Evolutionary conservation across 805 yeast species (phyloP), one percentile per base, ranked within the genome.

Genomic region (Cyberlindnera sargentensis): DNA sequence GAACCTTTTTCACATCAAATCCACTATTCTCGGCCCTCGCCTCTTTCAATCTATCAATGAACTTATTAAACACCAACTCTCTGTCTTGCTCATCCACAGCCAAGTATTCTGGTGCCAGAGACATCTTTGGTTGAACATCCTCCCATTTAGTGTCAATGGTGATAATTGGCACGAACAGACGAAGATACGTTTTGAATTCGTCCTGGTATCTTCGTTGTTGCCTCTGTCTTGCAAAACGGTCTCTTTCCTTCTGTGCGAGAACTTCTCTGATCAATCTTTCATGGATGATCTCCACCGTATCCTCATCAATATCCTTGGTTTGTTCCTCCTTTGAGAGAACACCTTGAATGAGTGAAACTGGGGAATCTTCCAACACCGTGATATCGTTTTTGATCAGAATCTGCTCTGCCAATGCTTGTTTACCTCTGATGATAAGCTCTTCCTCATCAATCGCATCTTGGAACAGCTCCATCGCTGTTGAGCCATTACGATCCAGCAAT

Each of bases 401-500:
- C 48, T 74, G 80, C 40, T 75, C 74, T 1, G 80, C 74, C 35
- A 82, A 61, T 41, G 81, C 86, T 42, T 75, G 75, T 55, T 79
- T 77, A 24, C 80, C 77, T 46, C 72, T 73, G 37, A 84, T 57
- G 2, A 69, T 55, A 42, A 79, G 74, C 31, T 73, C 70, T 52
- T 77, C 79, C 44, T 76, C 81, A 51, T 83, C 89, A 3, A 83
- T 71, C 0, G 74, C 54, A 58, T 89, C 95, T 76, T 86, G 75
- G 58, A 83, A 88, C 34, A 85, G 62, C 49, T 88, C 95, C 35
- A 81, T 56, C 1, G 95, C 83, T 1, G 80, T 72, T 0, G 96
- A 87, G 0, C 96, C 95, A 37, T 75, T 69, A 42, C 89, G 71
- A 0, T 95, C 95, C 44, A 88, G 70, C 32, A 88, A 49, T 24